Percentiles rank a stretch among this genome's conserved stretches.
phyloP scores from a whole-genome alignment of 495 filamentous ascomycete species.

The Podospora appendiculata region DNA sequence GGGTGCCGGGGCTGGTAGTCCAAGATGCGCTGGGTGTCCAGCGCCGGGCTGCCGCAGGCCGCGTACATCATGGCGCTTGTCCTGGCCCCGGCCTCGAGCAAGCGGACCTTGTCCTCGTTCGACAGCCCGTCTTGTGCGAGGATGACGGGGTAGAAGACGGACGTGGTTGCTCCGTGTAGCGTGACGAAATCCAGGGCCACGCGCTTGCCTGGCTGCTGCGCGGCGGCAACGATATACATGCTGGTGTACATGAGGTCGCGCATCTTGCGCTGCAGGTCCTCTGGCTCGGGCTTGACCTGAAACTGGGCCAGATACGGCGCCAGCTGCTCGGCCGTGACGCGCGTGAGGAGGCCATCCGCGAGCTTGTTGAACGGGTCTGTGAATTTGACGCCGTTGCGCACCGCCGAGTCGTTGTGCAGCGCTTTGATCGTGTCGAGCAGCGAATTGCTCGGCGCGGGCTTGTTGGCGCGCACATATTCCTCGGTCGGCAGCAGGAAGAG shows the following conservation, averaged over 20 bases:
- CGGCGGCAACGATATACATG: neutral
- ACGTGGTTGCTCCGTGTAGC: neutral
- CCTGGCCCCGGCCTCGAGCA: conserved; percentile 2
- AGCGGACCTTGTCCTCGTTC: neutral
- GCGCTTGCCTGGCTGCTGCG: conserved; percentile 1
- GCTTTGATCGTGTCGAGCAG: neutral
- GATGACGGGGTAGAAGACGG: conserved; percentile 1
- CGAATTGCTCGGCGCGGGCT: neutral
- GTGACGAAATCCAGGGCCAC: conserved; percentile 1
- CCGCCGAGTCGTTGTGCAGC: neutral
- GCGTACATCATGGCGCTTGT: conserved; percentile 1
- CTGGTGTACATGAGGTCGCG: neutral
- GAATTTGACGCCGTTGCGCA: neutral
- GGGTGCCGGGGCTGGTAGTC: conserved; percentile 2
- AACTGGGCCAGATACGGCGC: neutral
- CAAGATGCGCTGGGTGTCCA: neutral
- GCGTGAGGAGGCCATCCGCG: neutral
- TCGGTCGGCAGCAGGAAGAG: conserved; percentile 43
- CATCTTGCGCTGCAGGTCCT: neutral
- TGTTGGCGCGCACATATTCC: conserved; percentile 27
- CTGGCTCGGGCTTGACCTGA: neutral
- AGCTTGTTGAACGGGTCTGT: neutral
- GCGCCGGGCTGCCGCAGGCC: neutral
- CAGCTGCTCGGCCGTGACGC: neutral
- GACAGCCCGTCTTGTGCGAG: neutral